These are phyloP conservation scores for Pichia sp. DNA, from an alignment of 1,139 yeast species.

Conservation along the genomic window DNA sequence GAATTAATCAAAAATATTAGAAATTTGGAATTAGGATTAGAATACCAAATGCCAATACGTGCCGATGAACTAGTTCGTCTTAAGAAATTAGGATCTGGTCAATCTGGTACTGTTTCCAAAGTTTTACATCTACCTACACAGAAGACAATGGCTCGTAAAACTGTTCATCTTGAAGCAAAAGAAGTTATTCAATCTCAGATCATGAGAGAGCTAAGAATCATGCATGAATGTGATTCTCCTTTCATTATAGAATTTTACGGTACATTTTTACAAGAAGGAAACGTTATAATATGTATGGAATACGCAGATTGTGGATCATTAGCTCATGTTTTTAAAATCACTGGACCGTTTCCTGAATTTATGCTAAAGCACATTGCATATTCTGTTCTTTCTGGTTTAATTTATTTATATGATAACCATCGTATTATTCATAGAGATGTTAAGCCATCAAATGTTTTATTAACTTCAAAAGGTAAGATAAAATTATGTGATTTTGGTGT, in stretches of 20 bases:
- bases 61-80: slow-evolving; percentile 68
- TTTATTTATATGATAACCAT: slow-evolving; percentile 73
- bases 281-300: slow-evolving; percentile 88
- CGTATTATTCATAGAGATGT: slow-evolving; percentile 90
- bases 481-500: slow-evolving; percentile 94
- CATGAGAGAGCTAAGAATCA: slow-evolving; percentile 77
- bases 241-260: slow-evolving; percentile 88
- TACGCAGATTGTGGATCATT: slow-evolving; percentile 93
- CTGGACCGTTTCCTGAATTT: slow-evolving; percentile 58
- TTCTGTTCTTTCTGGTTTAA: slow-evolving; percentile 74
- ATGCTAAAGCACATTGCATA: slow-evolving; percentile 70
- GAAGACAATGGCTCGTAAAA: slow-evolving; percentile 84
- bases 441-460: slow-evolving; percentile 80
- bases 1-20: slow-evolving; percentile 33
- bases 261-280: slow-evolving; percentile 64
- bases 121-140: slow-evolving; percentile 87
- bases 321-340: slow-evolving; percentile 58
- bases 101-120: slow-evolving; percentile 87
- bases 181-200: slow-evolving; percentile 79
- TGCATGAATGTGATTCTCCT: slow-evolving; percentile 84
- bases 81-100: slow-evolving; percentile 84
- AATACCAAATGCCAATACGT: slow-evolving; percentile 45
- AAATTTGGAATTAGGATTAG: slow-evolving; percentile 41
- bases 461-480: slow-evolving; percentile 73
- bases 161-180: slow-evolving; percentile 81